Evolutionary conservation across 257 asterid genomes (phyloP), one percentile per base, ranked within the genome.

Genomic region (Fraxinus pennsylvanica): DNA sequence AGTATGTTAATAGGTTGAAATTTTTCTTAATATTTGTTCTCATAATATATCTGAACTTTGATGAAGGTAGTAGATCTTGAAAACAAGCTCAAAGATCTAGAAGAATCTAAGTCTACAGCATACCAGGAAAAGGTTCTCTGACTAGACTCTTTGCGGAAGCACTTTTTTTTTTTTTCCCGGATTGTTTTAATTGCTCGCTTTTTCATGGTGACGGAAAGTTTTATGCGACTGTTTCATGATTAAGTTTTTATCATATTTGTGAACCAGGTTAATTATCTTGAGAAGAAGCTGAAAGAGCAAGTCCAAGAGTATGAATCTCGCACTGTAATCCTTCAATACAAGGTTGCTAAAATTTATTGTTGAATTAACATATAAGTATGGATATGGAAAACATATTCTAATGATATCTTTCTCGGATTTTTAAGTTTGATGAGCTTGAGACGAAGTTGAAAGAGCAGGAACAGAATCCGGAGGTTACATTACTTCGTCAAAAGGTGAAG

Each of bases 241-340:
- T 71, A 33, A 66, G 61, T 30, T 52, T 52, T 3, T 33, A 33
- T 25, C 57, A 36, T 78, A 66, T 71, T 68, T 73, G 79, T 73
- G 25, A 77, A 67, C 75, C 94, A 95, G 99, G 87, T 90, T 50
- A 87, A 81, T 87, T 97, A 91, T 74, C 97, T 95, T 14, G 99
- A 92, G 82, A 84, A 75, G 79, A 87, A 87, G 81, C 85, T 95
- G 83, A 90, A 82, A 75, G 94, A 88, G 86, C 91, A 86, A 82
- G 66, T 80, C 38, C 88, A 86, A 67, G 90, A 88, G 68, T 80
- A 89, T 21, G 92, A 87, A 77, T 87, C 89, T 52, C 86, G 71
- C 75, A 81, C 92, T 73, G 59, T 82, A 70, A 50, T 81, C 82
- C 98, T 92, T 73, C 93, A 88, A 75, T 79, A 84, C 29, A 91